These are phyloP conservation scores for Epichloe aotearoae DNA, from an alignment of 2,329 filamentous ascomycete species.

Conservation along the genomic window DNA sequence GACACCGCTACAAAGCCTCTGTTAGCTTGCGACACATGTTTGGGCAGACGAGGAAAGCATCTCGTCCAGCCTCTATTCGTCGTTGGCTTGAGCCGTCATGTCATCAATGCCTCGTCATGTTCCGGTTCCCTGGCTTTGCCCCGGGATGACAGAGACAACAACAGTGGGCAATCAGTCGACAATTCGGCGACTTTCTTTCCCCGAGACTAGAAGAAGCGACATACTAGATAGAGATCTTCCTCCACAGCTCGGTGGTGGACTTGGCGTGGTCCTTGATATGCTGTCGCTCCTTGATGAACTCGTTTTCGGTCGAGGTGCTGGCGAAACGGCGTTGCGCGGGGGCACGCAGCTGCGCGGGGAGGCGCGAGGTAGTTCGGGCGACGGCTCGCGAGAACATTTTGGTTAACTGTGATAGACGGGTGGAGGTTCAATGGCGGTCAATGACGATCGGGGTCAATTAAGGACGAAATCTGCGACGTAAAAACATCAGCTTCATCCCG, in stretches of 20 bases:
- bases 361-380: conserved; percentile 49
- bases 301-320: conserved; percentile 67
- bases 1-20: conserved; percentile 44
- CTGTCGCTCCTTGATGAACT: conserved; percentile 83
- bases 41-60: neutral
- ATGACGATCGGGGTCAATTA: conserved; percentile 10
- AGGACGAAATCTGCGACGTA: conserved; percentile 2
- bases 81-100: neutral
- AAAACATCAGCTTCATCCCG: neutral
- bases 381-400: conserved; percentile 54
- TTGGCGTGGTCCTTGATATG: conserved; percentile 85
- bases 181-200: neutral
- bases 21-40: conserved; percentile 1
- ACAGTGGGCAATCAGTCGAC: neutral
- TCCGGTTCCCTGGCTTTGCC: neutral
- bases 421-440: neutral
- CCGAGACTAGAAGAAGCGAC: conserved; percentile 20
- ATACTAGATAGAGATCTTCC: conserved; percentile 93
- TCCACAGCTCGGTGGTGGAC: conserved; percentile 80
- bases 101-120: neutral
- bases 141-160: neutral
- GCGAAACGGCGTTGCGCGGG: conserved; percentile 59
- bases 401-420: neutral
- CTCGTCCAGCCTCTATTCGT: neutral
- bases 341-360: conserved; percentile 44